Evolutionary conservation across 805 yeast genomes (phyloP).

Genomic region (Ogataea populi-albae): DNA sequence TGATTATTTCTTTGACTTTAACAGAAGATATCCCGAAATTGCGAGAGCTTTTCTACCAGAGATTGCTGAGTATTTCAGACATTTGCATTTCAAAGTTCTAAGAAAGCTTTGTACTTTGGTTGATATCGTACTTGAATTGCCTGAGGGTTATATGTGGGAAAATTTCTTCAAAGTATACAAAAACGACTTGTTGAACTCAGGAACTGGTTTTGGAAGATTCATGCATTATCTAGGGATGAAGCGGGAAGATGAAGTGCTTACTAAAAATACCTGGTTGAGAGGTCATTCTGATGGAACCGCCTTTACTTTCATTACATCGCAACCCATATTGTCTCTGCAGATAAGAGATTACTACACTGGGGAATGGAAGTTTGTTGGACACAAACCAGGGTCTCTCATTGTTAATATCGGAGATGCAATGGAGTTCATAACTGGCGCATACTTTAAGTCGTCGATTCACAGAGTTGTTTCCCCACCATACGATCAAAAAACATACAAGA

Average conservation of each 20-base stretch:
- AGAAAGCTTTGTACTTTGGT: conserved; percentile 37
- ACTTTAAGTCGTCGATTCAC: conserved; percentile 45
- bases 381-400: conserved; percentile 36
- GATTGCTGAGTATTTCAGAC: conserved; percentile 36
- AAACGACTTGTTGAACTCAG: conserved; percentile 33
- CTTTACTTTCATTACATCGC: conserved; percentile 39
- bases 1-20: conserved; percentile 29
- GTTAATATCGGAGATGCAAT: conserved; percentile 43
- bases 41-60: conserved; percentile 37
- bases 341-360: conserved; percentile 37
- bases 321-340: conserved; percentile 39
- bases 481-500: conserved; percentile 35
- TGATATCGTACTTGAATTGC: conserved; percentile 43
- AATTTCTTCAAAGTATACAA: conserved; percentile 35
- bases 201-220: conserved; percentile 39
- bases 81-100: conserved; percentile 37
- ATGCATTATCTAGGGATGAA: conserved; percentile 36
- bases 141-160: conserved; percentile 42
- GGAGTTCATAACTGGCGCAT: conserved; percentile 43
- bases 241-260: conserved; percentile 28
- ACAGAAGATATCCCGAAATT: conserved; percentile 38
- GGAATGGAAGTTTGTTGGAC: conserved; percentile 39
- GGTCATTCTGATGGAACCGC: conserved; percentile 46
- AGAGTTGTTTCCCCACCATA: conserved; percentile 45
- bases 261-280: conserved; percentile 41